Evolutionary conservation across 345 rosid genomes (phyloP).

Genomic region (Gossypium raimondii): DNA sequence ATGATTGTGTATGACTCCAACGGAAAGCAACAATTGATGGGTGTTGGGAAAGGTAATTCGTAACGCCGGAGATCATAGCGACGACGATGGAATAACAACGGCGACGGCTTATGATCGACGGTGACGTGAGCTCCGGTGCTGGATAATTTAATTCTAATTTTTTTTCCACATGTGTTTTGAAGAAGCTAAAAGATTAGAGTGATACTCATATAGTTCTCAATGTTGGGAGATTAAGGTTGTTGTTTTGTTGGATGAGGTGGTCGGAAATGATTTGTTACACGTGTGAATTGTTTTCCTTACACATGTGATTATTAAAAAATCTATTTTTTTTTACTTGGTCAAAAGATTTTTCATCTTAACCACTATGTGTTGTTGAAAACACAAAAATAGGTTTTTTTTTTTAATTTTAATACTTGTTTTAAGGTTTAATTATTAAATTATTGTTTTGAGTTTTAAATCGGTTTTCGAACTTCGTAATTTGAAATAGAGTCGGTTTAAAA

Average conservation of each 20-base stretch:
- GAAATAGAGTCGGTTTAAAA: too few relatives aligned
- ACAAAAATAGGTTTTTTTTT: too few relatives aligned
- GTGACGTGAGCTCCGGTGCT: neutral
- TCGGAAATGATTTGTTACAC: neutral
- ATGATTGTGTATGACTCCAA: slow-evolving; percentile 80
- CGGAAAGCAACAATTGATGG: slow-evolving; percentile 73
- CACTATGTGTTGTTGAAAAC: too few relatives aligned
- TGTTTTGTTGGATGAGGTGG: neutral
- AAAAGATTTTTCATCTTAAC: too few relatives aligned
- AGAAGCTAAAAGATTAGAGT: neutral
- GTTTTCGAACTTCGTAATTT: too few relatives aligned
- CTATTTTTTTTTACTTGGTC: too few relatives aligned
- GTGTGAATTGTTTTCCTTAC: neutral
- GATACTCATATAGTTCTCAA: neutral
- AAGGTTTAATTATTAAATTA: too few relatives aligned
- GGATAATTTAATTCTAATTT: neutral
- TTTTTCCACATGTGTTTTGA: neutral
- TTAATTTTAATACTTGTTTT: too few relatives aligned
- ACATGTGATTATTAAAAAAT: neutral
- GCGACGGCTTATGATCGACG: neutral
- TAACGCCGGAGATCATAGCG: slow-evolving; percentile 33
- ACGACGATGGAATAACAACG: neutral
- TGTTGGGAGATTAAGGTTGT: too few relatives aligned
- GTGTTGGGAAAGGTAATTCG: slow-evolving; percentile 73
- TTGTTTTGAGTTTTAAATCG: too few relatives aligned